phyloP scores from a whole-genome alignment of 2,329 filamentous ascomycete genomes.

The Blastomyces emzantsi region DNA sequence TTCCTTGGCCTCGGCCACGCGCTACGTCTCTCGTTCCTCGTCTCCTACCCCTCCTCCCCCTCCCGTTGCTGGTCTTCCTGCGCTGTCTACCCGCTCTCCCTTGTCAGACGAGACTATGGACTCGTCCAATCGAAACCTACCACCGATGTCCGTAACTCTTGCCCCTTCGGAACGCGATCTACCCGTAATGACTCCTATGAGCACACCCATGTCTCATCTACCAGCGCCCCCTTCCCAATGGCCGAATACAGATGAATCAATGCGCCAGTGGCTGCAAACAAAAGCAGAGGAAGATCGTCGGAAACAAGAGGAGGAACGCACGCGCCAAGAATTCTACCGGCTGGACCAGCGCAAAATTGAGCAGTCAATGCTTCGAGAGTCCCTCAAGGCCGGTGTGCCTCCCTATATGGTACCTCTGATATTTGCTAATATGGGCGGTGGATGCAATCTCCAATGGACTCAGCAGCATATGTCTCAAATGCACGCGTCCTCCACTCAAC shows the following conservation, averaged over 20 bases:
- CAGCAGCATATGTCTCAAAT: constrained; percentile 53
- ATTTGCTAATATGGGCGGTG: constrained; percentile 62
- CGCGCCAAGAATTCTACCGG: constrained; percentile 52
- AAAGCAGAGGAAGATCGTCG: constrained; percentile 64
- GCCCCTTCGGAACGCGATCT: constrained; percentile 34
- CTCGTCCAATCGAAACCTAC: constrained; percentile 59
- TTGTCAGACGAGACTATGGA: constrained; percentile 54
- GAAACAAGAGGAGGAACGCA: constrained; percentile 65
- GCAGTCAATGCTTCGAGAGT: constrained; percentile 61
- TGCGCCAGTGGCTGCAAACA: constrained; percentile 61
- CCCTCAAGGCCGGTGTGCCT: constrained; percentile 60
- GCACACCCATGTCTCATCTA: constrained; percentile 35
- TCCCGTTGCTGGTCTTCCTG: constrained; percentile 19
- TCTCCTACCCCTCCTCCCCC: constrained; percentile 18
- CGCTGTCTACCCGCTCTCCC: constrained; percentile 24
- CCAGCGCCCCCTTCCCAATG: constrained; percentile 58
- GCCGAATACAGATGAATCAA: constrained; percentile 59
- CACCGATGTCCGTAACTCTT: constrained; percentile 57
- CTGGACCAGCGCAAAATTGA: constrained; percentile 66
- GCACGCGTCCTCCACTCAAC: constrained; percentile 18
- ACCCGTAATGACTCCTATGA: constrained; percentile 34
- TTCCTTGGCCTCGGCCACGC: constrained; percentile 22
- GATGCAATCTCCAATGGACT: constrained; percentile 53
- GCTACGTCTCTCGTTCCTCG: constrained; percentile 10
- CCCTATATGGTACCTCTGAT: constrained; percentile 66